Conservation (phyloP, 768 basidiomycete species). For the Trametes coccinea region DNA sequence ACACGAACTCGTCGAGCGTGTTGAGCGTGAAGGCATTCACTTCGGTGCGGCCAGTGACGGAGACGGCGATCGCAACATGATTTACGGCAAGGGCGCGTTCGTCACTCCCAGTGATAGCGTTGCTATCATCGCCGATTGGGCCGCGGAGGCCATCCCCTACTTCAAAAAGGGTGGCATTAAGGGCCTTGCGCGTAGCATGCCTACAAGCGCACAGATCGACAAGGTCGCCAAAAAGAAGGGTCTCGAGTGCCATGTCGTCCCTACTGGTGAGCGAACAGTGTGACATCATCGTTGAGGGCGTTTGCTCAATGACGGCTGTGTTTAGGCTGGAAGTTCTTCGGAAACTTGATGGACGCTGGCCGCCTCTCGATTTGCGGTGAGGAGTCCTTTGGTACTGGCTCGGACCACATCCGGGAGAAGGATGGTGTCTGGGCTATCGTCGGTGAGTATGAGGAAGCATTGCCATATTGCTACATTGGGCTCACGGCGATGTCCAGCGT, state of each 20-base stretch:
- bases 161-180: slow-evolving; percentile 91
- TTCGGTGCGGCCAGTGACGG: slow-evolving; percentile 98
- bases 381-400: slow-evolving; percentile 99
- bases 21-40: slow-evolving; percentile 80
- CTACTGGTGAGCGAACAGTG: slow-evolving; percentile 65
- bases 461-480: not conserved
- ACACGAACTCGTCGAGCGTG: slow-evolving; percentile 87
- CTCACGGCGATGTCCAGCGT: slow-evolving; percentile 56
- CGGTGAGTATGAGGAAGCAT: slow-evolving; percentile 51
- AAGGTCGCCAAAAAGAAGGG: slow-evolving; percentile 93
- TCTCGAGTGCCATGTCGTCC: slow-evolving; percentile 92
- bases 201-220: slow-evolving; percentile 95
- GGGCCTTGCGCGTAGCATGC: slow-evolving; percentile 96
- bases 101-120: slow-evolving; percentile 98
- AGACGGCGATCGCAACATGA: slow-evolving; percentile 99
- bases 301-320: not conserved
- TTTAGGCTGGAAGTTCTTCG: slow-evolving; percentile 99
- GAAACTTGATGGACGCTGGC: slow-evolving; percentile 99
- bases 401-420: slow-evolving; percentile 99
- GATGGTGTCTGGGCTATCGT: slow-evolving; percentile 98
- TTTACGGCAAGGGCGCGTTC: slow-evolving; percentile 97
- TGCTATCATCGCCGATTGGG: slow-evolving; percentile 98
- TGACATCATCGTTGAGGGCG: not conserved
- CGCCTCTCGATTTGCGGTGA: slow-evolving; percentile 98
- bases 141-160: slow-evolving; percentile 81